Conservation (phyloP, 2,329 filamentous ascomycete genomes). For the Calonectria pseudoreteaudii region DNA sequence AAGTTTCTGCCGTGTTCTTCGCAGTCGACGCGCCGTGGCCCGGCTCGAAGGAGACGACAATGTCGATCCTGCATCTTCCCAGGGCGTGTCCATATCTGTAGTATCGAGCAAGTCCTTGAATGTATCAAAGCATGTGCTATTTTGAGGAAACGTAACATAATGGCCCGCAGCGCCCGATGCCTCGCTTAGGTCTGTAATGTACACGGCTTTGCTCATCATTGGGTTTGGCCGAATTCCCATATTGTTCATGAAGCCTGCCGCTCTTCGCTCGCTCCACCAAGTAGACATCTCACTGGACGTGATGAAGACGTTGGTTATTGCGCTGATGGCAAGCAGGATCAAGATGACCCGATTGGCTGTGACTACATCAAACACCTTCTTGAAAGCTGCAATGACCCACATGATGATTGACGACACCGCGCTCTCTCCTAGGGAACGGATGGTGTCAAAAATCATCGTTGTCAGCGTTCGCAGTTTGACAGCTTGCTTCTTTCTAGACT, state of each 20-base stretch:
- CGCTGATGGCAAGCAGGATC: slow-evolving; percentile 74
- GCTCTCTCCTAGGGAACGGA: slow-evolving; percentile 80
- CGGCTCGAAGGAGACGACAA: slow-evolving; percentile 62
- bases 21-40: slow-evolving; percentile 73
- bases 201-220: slow-evolving; percentile 88
- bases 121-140: slow-evolving; percentile 70
- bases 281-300: slow-evolving; percentile 77
- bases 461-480: slow-evolving; percentile 73
- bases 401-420: slow-evolving; percentile 81
- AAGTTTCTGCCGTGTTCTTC: slow-evolving; percentile 84
- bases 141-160: slow-evolving; percentile 51
- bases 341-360: slow-evolving; percentile 83
- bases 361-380: slow-evolving; percentile 74
- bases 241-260: slow-evolving; percentile 82
- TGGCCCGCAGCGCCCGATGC: slow-evolving; percentile 57
- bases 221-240: slow-evolving; percentile 83
- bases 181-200: slow-evolving; percentile 82
- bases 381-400: slow-evolving; percentile 76
- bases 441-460: slow-evolving; percentile 78
- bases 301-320: slow-evolving; percentile 79
- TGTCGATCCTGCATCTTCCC: slow-evolving; percentile 62
- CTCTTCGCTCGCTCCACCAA: slow-evolving; percentile 90
- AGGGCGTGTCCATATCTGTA: slow-evolving; percentile 68
- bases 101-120: slow-evolving; percentile 70
- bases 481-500: slow-evolving; percentile 65